phyloP scores from a whole-genome alignment of 495 filamentous ascomycete genomes.

The Apiosordaria backusii region DNA sequence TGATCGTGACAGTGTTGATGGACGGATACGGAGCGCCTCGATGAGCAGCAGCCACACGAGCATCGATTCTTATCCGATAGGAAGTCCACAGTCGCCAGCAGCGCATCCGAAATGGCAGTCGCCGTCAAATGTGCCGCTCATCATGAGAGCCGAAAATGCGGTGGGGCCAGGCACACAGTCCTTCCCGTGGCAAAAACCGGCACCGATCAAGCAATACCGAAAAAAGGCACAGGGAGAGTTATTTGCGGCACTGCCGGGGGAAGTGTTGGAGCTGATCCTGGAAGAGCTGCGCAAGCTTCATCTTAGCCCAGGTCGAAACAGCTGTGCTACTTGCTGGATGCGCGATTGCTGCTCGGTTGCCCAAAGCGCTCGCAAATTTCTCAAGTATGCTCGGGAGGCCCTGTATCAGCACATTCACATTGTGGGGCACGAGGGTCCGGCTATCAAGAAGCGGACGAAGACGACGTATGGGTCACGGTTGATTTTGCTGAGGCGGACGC shows the following conservation, averaged over 20 bases:
- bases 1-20: constrained; percentile 27
- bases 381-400: constrained; percentile 59
- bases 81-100: background rate
- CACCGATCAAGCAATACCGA: constrained; percentile 32
- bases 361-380: constrained; percentile 63
- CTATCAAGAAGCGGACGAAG: constrained; percentile 65
- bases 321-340: constrained; percentile 75
- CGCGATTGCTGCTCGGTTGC: constrained; percentile 67
- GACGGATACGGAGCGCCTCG: constrained; percentile 23
- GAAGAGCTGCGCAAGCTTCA: constrained; percentile 47
- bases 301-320: constrained; percentile 38
- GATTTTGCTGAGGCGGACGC: constrained; percentile 70
- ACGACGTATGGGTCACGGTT: constrained; percentile 64
- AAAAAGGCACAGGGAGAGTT: constrained; percentile 44
- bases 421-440: constrained; percentile 61
- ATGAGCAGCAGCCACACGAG: constrained; percentile 41
- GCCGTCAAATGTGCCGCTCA: background rate
- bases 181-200: constrained; percentile 40
- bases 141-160: background rate
- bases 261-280: constrained; percentile 54
- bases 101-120: background rate
- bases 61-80: constrained; percentile 33
- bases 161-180: background rate
- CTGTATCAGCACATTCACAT: constrained; percentile 72
- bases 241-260: constrained; percentile 54